Evolutionary conservation across 1,284 basidiomycete species (phyloP), one percentile per base, ranked within the genome.

Genomic region (Austroboletus niveus): DNA sequence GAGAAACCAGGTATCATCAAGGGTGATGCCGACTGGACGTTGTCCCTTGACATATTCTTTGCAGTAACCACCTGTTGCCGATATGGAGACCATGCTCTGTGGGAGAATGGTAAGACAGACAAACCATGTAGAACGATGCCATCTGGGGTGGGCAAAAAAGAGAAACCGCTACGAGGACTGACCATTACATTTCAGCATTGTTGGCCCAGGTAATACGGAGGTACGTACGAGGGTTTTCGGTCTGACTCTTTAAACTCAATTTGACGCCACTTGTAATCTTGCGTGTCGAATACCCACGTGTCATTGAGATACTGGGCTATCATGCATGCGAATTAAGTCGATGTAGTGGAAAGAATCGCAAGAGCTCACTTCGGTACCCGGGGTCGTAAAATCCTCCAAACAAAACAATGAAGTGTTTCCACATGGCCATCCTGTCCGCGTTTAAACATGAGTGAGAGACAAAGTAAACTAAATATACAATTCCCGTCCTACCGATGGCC

Each of bases 1-100:
- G n/a, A 97, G 76, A 49, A 95, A 76, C 93, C 94, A 97, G 0
- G 90, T 91, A 63, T 98, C 94, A 34, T 95, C 92, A 5, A 96
- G 76, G 68, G 92, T 93, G 10, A 94, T 77, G 2, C 94, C 94
- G 36, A 94, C 77, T 0, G 91, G 85, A 4, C 91, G 79, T 64
- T 94, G 92, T 0, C 92, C 92, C 64, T 95, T 95, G 39, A 77
- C 72, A 60, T 96, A 97, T 66, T 92, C 89, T 66, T 97, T 97
- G 65, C 89, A 92, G 68, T 97, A 98, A 0, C 94, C 94, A 10
- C 88, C 86, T 89, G 46, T 30, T 8, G 51, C 15, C 45, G 10
- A 6, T 22, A 12, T 22, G 39, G 6, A 8, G 4, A 3, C n/a
- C 20, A 5, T 9, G n/a, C 22, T 24, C 22, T 24, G 22, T 24